phyloP scores from a whole-genome alignment of 208 protist species.

The Wallacemonas sp. region DNA sequence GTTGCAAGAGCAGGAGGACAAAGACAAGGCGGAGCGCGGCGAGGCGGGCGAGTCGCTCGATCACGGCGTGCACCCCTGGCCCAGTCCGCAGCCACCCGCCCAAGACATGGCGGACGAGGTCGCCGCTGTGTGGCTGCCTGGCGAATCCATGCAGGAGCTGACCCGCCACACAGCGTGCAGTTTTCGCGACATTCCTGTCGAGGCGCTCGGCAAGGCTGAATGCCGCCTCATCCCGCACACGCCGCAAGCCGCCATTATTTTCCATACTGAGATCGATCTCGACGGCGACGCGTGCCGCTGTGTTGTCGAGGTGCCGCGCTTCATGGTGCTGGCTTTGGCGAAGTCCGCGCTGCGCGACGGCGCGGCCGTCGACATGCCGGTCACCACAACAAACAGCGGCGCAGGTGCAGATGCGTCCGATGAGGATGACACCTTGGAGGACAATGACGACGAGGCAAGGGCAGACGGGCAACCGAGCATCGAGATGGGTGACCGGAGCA shows the following conservation, averaged over 20 bases:
- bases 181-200: constrained; percentile 16
- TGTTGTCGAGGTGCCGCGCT: constrained; percentile 68
- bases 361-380: background rate
- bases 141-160: constrained; percentile 19
- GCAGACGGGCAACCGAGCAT: constrained; percentile 21
- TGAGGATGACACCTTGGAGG: constrained; percentile 4
- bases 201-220: constrained; percentile 21
- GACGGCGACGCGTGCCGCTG: constrained; percentile 54
- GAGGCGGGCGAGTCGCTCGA: background rate
- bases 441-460: constrained; percentile 16
- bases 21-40: constrained; percentile 10
- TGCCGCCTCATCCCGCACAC: constrained; percentile 53
- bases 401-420: background rate
- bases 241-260: constrained; percentile 40
- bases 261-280: constrained; percentile 32
- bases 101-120: too few species aligned
- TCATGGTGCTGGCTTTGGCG: constrained; percentile 51
- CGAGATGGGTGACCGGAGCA: constrained; percentile 26
- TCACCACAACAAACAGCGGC: background rate
- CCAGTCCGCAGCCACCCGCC: too few species aligned
- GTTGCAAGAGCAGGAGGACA: constrained; percentile 8
- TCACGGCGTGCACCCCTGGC: background rate
- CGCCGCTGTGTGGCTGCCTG: background rate
- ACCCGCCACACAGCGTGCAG: constrained; percentile 18
- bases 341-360: too few species aligned